Base-by-base conservation (phyloP, 331 rosid species). In the Malus hybrid region DNA sequence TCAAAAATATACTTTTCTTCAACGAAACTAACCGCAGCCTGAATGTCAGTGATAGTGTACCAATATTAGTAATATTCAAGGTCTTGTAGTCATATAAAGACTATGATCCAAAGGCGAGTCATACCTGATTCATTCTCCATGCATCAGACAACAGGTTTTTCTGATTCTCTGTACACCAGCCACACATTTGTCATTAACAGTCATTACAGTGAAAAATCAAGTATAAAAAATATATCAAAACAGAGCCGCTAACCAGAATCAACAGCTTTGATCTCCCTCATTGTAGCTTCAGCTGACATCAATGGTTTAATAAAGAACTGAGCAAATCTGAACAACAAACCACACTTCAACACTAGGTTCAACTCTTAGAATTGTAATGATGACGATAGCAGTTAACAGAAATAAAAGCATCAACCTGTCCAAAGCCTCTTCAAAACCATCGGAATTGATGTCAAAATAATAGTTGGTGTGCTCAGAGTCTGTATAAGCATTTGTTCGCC, bases 241-340 rank as follows among this genome's bases (percentile, higher is more conserved):
- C 59, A 73, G 42, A 83, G 70, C 19, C 12, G 57, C 87, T 73
- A 71, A 92, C 99, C 99, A 85, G 99, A 92, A 88, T 94, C 97
- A 82, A 94, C 97, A 69, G 99, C 97, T 89, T 94, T 94, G 69
- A 94, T 94, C 77, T 94, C 97, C 88, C 99, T 92, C 69, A n/a
- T 89, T 77, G 99, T 94, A 75, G 99, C 99, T 82, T 94, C 97
- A 81, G 99, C 87, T n/a, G 90, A 87, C 97, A 92, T 94, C 83
- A 94, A 77, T 15, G 99, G 99, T 62, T 89, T 90, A 73, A 90
- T 84, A 82, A 94, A 94, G 88, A 94, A 94, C 88, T 92, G 99
- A 65, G 97, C 86, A 84, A 94, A 94, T 83, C 99, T 94, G 83
- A 64, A 72, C 64, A 67, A 74, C 27, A 83, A 82, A 79, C 69